Evolutionary conservation across 371 early-diverging fungal genomes (phyloP).

Genomic region (Actinomortierella wolfii): DNA sequence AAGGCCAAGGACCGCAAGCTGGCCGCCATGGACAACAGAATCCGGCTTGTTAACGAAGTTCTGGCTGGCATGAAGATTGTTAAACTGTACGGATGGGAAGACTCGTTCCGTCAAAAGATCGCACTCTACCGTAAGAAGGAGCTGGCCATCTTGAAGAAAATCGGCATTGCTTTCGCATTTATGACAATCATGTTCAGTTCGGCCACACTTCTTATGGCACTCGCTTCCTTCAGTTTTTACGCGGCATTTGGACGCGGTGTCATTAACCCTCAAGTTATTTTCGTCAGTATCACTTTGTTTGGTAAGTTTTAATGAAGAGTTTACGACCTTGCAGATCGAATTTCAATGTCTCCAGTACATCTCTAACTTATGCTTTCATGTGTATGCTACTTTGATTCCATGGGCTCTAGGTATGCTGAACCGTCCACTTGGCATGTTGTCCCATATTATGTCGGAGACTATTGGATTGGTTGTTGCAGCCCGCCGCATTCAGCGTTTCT

Average conservation of each 20-base stretch:
- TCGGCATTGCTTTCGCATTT: conserved; percentile 5
- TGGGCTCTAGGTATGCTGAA: background rate
- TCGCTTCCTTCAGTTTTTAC: conserved; percentile 7
- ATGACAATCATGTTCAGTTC: conserved; percentile 17
- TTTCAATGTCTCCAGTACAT: too few species aligned
- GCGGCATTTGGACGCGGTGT: conserved; percentile 3
- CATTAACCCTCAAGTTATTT: conserved; percentile 7
- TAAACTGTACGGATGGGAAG: conserved; percentile 49
- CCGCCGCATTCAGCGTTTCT: conserved; percentile 26
- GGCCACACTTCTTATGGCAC: conserved; percentile 22
- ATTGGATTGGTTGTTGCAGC: conserved; percentile 25
- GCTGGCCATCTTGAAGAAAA: conserved; percentile 4
- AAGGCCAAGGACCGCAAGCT: conserved; percentile 54
- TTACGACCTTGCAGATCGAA: too few species aligned
- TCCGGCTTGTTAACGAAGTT: conserved; percentile 43
- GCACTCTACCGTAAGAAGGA: conserved; percentile 13
- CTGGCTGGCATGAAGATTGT: conserved; percentile 58
- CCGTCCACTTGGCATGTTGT: conserved; percentile 11
- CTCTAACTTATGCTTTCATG: too few species aligned
- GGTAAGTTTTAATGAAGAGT: background rate
- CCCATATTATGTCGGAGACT: conserved; percentile 12
- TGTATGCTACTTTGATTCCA: too few species aligned
- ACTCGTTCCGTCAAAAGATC: conserved; percentile 52
- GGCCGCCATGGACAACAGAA: conserved; percentile 44
- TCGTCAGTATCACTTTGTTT: conserved; percentile 11